Conservation (phyloP, 2,329 filamentous ascomycete genomes). For the Fusarium bactridioides region DNA sequence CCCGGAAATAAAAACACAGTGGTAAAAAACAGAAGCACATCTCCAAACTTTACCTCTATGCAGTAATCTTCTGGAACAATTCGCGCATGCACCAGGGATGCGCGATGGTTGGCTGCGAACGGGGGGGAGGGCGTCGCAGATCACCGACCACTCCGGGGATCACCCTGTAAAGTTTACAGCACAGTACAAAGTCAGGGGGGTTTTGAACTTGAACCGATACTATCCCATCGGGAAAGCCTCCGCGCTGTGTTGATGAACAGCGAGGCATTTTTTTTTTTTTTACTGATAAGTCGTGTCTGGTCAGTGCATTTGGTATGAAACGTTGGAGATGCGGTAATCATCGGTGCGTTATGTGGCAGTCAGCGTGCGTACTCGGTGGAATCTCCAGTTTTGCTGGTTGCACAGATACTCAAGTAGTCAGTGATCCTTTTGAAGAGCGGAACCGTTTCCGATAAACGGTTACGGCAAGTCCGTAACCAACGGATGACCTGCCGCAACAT, state of each 20-base stretch:
- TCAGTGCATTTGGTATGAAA: background rate
- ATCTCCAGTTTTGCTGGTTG: background rate
- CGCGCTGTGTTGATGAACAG: background rate
- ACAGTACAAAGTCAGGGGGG: background rate
- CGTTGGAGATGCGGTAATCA: slow-evolving; percentile 4
- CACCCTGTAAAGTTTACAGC: background rate
- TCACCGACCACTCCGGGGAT: background rate
- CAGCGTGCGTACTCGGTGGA: background rate
- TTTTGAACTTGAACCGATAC: background rate
- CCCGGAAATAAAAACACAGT: background rate
- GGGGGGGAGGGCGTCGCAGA: background rate
- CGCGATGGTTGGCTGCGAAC: background rate
- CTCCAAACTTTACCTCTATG: background rate
- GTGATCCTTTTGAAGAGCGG: background rate
- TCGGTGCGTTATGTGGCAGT: background rate
- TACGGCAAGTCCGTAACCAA: background rate
- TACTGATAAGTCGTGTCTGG: background rate
- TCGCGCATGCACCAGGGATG: background rate
- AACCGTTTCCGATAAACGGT: slow-evolving; percentile 2
- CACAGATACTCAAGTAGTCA: background rate
- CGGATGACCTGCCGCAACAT: background rate
- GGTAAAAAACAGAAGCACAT: background rate
- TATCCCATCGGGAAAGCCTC: slow-evolving; percentile 13
- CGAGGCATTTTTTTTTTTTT: background rate
- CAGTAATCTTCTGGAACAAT: slow-evolving; percentile 15